Evolutionary conservation across 257 asterid genomes (phyloP).

Genomic region (Petunia secreta): DNA sequence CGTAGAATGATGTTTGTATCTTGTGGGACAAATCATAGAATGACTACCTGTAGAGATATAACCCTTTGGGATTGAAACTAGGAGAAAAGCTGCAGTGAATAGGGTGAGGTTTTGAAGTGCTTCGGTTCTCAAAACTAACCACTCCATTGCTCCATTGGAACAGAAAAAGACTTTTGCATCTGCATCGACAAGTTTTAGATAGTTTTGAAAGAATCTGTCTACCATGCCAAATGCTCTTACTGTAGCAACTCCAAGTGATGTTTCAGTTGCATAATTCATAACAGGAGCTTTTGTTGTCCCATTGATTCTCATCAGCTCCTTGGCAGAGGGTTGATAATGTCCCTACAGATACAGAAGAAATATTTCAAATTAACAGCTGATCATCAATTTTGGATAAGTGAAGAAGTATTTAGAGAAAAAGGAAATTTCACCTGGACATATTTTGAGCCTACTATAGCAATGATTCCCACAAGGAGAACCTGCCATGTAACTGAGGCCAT

Average conservation of each 20-base stretch:
- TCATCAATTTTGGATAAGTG: background rate
- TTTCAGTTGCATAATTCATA: slow-evolving; percentile 76
- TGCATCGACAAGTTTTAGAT: slow-evolving; percentile 56
- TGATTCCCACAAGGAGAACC: slow-evolving; percentile 71
- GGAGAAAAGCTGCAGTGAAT: slow-evolving; percentile 58
- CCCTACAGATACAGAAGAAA: slow-evolving; percentile 43
- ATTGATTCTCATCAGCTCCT: slow-evolving; percentile 80
- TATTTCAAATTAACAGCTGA: background rate
- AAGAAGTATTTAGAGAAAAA: background rate
- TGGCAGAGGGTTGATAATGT: slow-evolving; percentile 72
- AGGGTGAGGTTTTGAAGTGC: slow-evolving; percentile 68
- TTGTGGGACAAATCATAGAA: background rate
- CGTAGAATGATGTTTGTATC: background rate
- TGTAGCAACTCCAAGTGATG: slow-evolving; percentile 73
- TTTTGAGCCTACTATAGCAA: slow-evolving; percentile 59
- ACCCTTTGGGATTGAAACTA: slow-evolving; percentile 54
- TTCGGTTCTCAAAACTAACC: slow-evolving; percentile 78
- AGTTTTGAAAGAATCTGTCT: slow-evolving; percentile 60
- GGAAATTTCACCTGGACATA: slow-evolving; percentile 61
- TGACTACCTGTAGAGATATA: slow-evolving; percentile 59
- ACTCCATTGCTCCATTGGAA: slow-evolving; percentile 67
- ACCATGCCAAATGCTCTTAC: slow-evolving; percentile 62
- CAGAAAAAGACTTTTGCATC: slow-evolving; percentile 72
- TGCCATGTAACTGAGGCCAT: slow-evolving; percentile 82
- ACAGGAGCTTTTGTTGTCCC: slow-evolving; percentile 88